phyloP scores from a whole-genome alignment of 495 filamentous ascomycete species.

The Penicillium paradoxum region DNA sequence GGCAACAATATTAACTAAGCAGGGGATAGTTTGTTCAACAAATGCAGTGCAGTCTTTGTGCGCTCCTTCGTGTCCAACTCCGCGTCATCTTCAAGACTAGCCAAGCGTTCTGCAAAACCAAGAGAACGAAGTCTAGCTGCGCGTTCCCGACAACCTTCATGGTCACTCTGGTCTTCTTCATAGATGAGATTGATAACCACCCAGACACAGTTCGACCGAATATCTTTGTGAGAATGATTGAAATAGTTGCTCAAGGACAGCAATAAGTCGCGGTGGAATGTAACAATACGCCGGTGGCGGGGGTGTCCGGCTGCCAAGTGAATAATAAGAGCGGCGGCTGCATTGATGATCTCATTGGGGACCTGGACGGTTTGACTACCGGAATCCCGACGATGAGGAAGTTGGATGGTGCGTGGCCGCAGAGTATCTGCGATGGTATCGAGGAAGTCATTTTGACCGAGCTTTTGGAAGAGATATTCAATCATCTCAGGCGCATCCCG shows the following conservation, averaged over 20 bases:
- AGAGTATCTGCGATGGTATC: slow-evolving; percentile 71
- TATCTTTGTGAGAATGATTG: slow-evolving; percentile 59
- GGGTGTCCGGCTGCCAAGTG: slow-evolving; percentile 79
- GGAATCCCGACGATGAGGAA: slow-evolving; percentile 35
- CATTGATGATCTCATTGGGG: slow-evolving; percentile 69
- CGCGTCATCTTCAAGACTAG: slow-evolving; percentile 61
- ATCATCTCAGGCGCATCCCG: slow-evolving; percentile 68
- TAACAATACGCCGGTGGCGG: slow-evolving; percentile 69
- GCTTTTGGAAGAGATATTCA: slow-evolving; percentile 67
- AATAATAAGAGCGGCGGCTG: slow-evolving; percentile 71
- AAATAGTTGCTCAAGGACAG: slow-evolving; percentile 52
- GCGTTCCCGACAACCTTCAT: slow-evolving; percentile 54
- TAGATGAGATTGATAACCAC: slow-evolving; percentile 78
- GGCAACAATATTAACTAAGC: slow-evolving; percentile 11
- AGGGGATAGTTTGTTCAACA: slow-evolving; percentile 46
- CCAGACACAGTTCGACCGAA: slow-evolving; percentile 73
- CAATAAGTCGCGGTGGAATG: slow-evolving; percentile 56
- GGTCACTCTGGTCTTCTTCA: slow-evolving; percentile 66
- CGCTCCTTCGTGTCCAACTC: slow-evolving; percentile 80
- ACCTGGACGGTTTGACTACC: slow-evolving; percentile 29
- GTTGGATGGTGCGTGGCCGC: slow-evolving; percentile 45
- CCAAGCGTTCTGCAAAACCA: slow-evolving; percentile 64
- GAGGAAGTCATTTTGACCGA: slow-evolving; percentile 74
- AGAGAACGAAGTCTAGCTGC: slow-evolving; percentile 62
- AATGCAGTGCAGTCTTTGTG: slow-evolving; percentile 70